phyloP scores from a whole-genome alignment of 73 alveolate genomes.

The Paramecium biaurelia region DNA sequence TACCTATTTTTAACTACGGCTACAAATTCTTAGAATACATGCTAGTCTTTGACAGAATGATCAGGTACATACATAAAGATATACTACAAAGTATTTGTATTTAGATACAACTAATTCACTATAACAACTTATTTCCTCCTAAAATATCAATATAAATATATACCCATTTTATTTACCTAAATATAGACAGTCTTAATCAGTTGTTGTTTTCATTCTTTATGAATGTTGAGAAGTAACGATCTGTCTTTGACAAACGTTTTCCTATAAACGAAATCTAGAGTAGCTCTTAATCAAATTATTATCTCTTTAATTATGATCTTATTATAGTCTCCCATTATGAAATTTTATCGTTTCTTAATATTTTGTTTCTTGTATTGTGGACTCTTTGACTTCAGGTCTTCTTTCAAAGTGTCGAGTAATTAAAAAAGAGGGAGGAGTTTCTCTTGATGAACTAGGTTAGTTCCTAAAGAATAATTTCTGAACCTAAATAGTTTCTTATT shows the following conservation, averaged over 20 bases:
- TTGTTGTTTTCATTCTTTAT: not conserved
- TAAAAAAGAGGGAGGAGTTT: not conserved
- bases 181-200: not conserved
- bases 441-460: not conserved
- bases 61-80: constrained; percentile 19
- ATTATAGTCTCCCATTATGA: not conserved
- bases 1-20: not conserved
- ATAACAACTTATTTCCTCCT: not conserved
- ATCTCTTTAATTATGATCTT: not conserved
- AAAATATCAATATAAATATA: not conserved
- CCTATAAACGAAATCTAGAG: not conserved
- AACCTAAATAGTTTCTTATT: not conserved
- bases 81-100: not conserved
- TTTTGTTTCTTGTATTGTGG: not conserved
- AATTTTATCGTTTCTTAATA: not conserved
- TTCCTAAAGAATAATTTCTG: not conserved
- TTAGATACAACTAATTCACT: not conserved
- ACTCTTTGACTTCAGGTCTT: not conserved
- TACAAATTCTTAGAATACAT: not conserved
- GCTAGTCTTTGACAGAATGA: not conserved
- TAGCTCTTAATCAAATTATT: not conserved
- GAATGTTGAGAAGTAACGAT: not conserved
- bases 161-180: not conserved
- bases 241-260: not conserved
- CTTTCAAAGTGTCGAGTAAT: not conserved